Conservation (phyloP, 1,284 basidiomycete genomes). For the Paramarasmius palmivorus region DNA sequence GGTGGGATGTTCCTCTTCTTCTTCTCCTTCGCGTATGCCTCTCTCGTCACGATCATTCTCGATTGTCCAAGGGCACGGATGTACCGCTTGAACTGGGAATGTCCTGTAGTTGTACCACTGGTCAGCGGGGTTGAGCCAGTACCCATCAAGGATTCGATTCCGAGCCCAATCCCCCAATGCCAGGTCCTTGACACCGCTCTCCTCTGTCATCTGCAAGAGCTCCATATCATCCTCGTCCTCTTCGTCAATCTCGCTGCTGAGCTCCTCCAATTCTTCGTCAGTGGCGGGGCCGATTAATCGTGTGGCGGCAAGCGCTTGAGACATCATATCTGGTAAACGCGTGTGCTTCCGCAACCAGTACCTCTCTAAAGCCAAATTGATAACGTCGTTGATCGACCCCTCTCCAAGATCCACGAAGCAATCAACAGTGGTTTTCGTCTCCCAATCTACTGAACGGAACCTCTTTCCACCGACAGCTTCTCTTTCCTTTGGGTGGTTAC, state of each 20-base stretch:
- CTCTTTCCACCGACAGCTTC: constrained; percentile 56
- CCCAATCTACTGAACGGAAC: constrained; percentile 57
- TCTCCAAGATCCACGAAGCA: constrained; percentile 71
- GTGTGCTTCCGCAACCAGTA: constrained; percentile 67
- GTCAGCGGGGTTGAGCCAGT: constrained; percentile 71
- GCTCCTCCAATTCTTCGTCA: constrained; percentile 38
- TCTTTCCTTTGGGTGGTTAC: constrained; percentile 44
- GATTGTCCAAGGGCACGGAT: constrained; percentile 68
- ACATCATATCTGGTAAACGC: constrained; percentile 62
- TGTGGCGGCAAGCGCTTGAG: constrained; percentile 64
- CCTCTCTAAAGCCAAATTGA: constrained; percentile 63
- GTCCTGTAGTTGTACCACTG: constrained; percentile 52
- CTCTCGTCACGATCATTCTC: constrained; percentile 26
- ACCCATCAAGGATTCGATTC: constrained; percentile 66
- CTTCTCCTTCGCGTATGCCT: constrained; percentile 24
- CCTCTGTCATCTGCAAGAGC: constrained; percentile 58
- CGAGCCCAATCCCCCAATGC: constrained; percentile 75
- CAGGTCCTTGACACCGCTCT: constrained; percentile 62
- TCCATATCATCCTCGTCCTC: constrained; percentile 65
- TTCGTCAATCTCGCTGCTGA: constrained; percentile 53
- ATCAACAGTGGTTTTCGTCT: constrained; percentile 55
- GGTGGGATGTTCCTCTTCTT: constrained; percentile 49
- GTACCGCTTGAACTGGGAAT: constrained; percentile 51
- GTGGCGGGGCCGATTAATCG: constrained; percentile 43
- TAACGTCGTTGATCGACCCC: constrained; percentile 64